phyloP scores from a whole-genome alignment of 257 asterid genomes.

The Anisodus tanguticus region DNA sequence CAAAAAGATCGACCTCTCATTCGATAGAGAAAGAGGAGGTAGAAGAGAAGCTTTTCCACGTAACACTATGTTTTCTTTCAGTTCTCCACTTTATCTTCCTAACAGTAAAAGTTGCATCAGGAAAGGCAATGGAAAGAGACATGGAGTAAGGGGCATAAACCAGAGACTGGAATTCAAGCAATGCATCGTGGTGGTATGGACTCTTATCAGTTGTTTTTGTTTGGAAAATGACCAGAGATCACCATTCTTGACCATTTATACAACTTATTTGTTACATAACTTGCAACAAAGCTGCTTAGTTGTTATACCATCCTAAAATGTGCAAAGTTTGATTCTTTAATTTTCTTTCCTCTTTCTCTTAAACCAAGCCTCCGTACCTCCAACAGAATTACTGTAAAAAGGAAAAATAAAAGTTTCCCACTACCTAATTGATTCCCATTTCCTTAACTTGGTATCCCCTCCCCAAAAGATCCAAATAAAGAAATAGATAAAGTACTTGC shows the following conservation, averaged over 20 bases:
- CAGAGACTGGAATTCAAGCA: conserved; percentile 5
- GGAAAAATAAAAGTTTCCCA: too few relatives aligned
- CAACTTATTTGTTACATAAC: neutral
- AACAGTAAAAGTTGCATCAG: conserved; percentile 11
- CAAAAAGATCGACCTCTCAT: neutral
- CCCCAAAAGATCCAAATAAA: too few relatives aligned
- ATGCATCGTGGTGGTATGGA: conserved; percentile 23
- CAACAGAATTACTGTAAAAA: too few relatives aligned
- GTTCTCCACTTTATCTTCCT: neutral
- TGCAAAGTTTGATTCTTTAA: too few relatives aligned
- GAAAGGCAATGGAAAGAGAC: conserved; percentile 24
- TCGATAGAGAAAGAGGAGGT: conserved; percentile 21
- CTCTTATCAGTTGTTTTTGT: neutral
- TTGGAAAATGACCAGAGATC: neutral
- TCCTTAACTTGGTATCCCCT: too few relatives aligned
- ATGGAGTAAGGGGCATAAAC: conserved; percentile 29
- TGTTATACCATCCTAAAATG: too few relatives aligned
- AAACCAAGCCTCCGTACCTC: too few relatives aligned
- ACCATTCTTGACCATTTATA: neutral
- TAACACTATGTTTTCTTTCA: neutral
- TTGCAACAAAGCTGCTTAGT: neutral
- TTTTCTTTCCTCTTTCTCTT: too few relatives aligned
- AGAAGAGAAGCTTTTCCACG: neutral
- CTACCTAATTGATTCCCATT: too few relatives aligned
- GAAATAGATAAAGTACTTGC: too few relatives aligned